Conservation (phyloP, 2,329 filamentous ascomycete species). For the Ascochyta fabae region DNA sequence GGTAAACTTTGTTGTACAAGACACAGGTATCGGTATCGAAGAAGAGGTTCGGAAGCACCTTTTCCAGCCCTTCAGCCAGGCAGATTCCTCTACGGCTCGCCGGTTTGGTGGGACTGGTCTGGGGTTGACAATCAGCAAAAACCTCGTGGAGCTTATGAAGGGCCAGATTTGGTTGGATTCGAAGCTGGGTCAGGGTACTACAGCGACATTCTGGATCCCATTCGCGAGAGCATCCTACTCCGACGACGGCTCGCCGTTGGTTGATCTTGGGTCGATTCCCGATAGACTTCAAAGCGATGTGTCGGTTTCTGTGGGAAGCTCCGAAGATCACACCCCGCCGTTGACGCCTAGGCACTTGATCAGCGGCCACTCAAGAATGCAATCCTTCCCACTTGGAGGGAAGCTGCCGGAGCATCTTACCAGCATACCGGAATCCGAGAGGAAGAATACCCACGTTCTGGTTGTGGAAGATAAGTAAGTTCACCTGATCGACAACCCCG, state of each 20-base stretch:
- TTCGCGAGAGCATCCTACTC: constrained; percentile 73
- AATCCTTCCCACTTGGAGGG: constrained; percentile 36
- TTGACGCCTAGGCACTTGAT: constrained; percentile 35
- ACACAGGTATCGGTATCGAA: constrained; percentile 82
- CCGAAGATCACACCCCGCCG: constrained; percentile 63
- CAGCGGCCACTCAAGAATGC: constrained; percentile 25
- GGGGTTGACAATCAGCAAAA: constrained; percentile 81
- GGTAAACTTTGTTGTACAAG: constrained; percentile 74
- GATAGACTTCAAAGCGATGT: constrained; percentile 67
- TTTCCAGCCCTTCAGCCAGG: constrained; percentile 83
- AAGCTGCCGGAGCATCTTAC: constrained; percentile 43
- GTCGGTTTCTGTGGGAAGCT: constrained; percentile 69
- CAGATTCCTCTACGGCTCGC: constrained; percentile 78
- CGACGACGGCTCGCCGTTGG: constrained; percentile 58
- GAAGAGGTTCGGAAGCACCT: constrained; percentile 75
- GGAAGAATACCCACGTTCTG: constrained; percentile 71
- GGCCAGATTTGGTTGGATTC: constrained; percentile 76
- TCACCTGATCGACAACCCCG: background rate
- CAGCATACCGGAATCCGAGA: constrained; percentile 62
- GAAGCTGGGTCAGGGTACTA: constrained; percentile 70
- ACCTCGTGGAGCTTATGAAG: constrained; percentile 76
- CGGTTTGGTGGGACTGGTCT: constrained; percentile 81
- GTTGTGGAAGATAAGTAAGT: constrained; percentile 82
- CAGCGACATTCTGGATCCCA: constrained; percentile 77
- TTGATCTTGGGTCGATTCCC: constrained; percentile 69